Conservation (phyloP, 306 rosid genomes). For the Citrullus colocynthis region DNA sequence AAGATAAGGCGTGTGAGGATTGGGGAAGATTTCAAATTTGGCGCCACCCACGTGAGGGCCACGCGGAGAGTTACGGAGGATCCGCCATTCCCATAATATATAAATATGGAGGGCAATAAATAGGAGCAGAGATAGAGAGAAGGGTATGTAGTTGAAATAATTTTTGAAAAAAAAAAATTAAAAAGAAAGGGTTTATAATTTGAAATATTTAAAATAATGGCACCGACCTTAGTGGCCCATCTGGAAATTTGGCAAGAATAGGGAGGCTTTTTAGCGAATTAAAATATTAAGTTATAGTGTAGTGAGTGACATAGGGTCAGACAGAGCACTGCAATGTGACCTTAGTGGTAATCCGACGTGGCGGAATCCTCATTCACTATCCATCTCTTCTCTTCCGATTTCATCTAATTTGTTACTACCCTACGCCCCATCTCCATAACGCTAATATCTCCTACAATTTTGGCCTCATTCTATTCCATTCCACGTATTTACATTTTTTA, state of each 20-base stretch:
- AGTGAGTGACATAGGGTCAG: background rate
- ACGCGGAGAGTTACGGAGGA: slow-evolving; percentile 6
- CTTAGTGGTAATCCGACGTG: background rate
- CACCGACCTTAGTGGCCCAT: background rate
- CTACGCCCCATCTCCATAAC: background rate
- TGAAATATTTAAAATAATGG: background rate
- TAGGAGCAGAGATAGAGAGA: too few relatives aligned
- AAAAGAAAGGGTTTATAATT: background rate
- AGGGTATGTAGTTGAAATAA: too few relatives aligned
- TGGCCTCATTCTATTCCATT: background rate
- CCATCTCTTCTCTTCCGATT: background rate
- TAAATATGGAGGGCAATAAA: background rate
- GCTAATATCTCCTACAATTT: background rate
- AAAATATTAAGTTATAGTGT: background rate
- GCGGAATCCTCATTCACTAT: background rate
- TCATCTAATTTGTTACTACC: background rate
- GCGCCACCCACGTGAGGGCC: slow-evolving; percentile 24
- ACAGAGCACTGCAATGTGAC: background rate
- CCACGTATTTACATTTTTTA: too few relatives aligned
- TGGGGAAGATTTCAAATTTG: slow-evolving; percentile 2
- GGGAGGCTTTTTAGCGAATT: background rate
- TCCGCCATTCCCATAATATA: background rate
- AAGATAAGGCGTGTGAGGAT: too few relatives aligned
- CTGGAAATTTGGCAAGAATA: background rate
- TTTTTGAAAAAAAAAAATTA: background rate